Conservation (phyloP, 129 eudicot species). For the Logfia minima region DNA sequence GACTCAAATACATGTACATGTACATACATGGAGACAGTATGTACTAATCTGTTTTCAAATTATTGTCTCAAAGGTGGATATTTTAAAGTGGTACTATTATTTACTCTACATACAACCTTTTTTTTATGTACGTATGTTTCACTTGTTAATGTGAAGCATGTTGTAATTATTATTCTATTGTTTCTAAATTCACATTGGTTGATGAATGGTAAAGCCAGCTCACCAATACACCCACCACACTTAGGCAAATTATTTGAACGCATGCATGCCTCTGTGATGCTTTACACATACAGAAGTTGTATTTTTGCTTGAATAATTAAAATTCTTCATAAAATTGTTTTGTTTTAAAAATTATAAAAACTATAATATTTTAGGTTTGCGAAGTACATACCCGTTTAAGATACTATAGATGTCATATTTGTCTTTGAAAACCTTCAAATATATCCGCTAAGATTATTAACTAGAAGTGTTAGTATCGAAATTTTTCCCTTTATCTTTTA, state of each 20-base stretch:
- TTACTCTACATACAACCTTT: neutral
- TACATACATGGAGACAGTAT: neutral
- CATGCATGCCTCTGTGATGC: neutral
- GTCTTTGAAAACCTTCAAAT: neutral
- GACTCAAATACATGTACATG: neutral
- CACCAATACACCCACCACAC: constrained; percentile 25
- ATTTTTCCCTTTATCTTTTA: no score
- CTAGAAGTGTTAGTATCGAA: no score
- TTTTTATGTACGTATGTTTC: neutral
- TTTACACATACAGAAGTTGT: constrained; percentile 15
- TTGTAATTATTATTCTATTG: constrained; percentile 20
- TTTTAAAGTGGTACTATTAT: neutral
- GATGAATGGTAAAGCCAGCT: constrained; percentile 23
- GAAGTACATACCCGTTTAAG: no score
- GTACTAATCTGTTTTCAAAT: neutral
- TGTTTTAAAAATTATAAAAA: neutral
- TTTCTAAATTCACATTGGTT: constrained; percentile 24
- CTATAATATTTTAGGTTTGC: no score
- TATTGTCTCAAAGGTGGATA: neutral
- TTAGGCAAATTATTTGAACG: constrained; percentile 18
- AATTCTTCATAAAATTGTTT: no score
- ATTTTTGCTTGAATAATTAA: neutral
- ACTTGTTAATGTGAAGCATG: constrained; percentile 29
- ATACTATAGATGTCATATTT: neutral
- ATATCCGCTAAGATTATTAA: no score